Base-by-base conservation (phyloP, 202 grass and related monocot genomes). In the Setaria viridis region DNA sequence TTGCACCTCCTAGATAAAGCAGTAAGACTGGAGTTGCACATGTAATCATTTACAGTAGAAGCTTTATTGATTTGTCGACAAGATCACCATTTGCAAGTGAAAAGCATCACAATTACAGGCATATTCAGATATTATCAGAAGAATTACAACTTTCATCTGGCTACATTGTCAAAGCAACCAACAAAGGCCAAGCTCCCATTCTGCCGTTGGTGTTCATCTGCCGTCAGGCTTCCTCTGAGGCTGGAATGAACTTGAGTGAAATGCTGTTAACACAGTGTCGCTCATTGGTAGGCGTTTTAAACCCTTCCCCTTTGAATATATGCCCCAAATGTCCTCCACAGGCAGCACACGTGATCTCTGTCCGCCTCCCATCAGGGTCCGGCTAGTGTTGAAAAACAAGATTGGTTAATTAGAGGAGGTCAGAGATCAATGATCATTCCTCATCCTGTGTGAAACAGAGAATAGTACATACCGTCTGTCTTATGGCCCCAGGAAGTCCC, bases 251-350 rank as follows among this genome's bases (percentile, higher is more conserved):
- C 89, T 95, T 96, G 72, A 99, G 88, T 11, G 96, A 99, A 73
- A 99, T 88, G 70, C 91, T 99, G 69, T 96, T 99, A 53, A 99
- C 96, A 66, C 96, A 96, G 42, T 99, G 93, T 15, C 96, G 88
- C 79, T 95, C 91, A 14, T 99, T 66, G 1, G 91, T 95, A 0
- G 93, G 96, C 2, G 91, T 95, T 11, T 88, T 91, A 85, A 94
- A 98, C 4, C 96, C 93, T 82, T 98, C 96, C 20, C 93, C 91
- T 90, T 95, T 95, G 82, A 95, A 99, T 60, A 93, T 82, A 58
- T 95, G 96, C 20, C 96, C 96, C 55, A 99, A 64, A 70, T 96
- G 96, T 20, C 96, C 96, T 33, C 80, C 93, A 67, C 96, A 96
- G 14, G 93, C 90, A 47, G 86, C 85, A 80, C 96, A 96, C 34